Base-by-base conservation (phyloP, 805 yeast species). In the Metschnikowia hibisci region DNA sequence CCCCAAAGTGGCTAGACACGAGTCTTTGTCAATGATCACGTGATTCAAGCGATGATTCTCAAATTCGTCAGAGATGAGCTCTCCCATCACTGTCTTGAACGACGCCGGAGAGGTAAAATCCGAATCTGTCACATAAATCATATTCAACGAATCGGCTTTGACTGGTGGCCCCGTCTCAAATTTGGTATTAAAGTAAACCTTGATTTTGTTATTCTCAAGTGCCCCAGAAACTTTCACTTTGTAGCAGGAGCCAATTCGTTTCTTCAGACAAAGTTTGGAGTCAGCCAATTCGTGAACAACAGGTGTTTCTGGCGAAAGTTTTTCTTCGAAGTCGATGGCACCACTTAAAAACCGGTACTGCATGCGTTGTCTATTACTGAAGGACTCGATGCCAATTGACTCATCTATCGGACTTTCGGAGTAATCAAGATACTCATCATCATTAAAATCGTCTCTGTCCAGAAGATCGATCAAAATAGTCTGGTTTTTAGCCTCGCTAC, bases 261-360 rank as follows among this genome's bases (percentile, higher is more conserved):
- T 73, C 45, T 75, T 73, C 11, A 80, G 68, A 45, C 91, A 85
- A 33, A 75, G 72, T 43, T 72, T 73, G 0, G 89, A 68, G 16
- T 68, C 64, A 18, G 74, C 62, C 25, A 87, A 61, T 12, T 60
- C 61, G 37, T 67, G 55, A 16, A 46, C 50, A 10, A 40, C 31
- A 0, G 52, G 51, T 28, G 31, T 33, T 13, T 44, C 41, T 7
- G 26, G 38, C 2, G 29, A 20, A 30, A 39, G 34, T 13, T 41
- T 37, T 6, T 35, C 8, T 37, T 32, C 52, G 26, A 70, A 43
- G 11, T 71, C 67, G 10, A 81, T 43, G 9, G 62, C 58, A 9
- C 71, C 78, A 8, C 75, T 65, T 12, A 73, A 61, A 57, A 90
- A 84, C 56, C 86, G 93, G 55, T 88, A 87, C 4, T 83, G 62